Evolutionary conservation across 73 alveolate genomes (phyloP).

Genomic region (Paramecium pentaurelia): DNA sequence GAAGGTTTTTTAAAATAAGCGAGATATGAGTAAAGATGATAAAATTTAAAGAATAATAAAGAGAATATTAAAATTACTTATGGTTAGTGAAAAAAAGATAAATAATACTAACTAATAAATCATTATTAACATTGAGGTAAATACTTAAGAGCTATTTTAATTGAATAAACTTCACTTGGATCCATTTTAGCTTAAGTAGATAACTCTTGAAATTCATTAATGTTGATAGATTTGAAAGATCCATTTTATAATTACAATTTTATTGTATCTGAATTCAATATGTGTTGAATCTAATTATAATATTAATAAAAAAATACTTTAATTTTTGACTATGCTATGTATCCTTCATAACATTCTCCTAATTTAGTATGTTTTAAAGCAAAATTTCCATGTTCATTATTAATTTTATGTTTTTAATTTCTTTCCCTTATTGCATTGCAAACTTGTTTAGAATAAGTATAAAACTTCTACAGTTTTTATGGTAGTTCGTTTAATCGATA

Average conservation of each 20-base stretch:
- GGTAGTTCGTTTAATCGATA: constrained; percentile 1
- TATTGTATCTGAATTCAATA: background rate
- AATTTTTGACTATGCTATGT: background rate
- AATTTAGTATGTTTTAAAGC: background rate
- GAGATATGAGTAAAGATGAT: background rate
- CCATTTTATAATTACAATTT: background rate
- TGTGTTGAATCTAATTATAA: background rate
- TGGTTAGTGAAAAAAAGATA: background rate
- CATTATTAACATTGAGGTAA: background rate
- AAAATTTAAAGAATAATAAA: no score
- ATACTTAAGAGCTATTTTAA: background rate
- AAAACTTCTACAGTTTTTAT: background rate
- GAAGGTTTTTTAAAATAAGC: background rate
- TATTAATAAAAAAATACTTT: background rate
- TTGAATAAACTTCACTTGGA: background rate
- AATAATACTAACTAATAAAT: background rate
- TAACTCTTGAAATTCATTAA: background rate
- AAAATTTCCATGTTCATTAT: constrained; percentile 7
- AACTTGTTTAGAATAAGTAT: background rate
- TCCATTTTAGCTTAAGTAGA: background rate
- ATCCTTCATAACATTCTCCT: background rate
- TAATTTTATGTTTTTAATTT: background rate
- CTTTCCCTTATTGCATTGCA: constrained; percentile 36
- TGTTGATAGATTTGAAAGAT: background rate
- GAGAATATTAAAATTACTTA: no score